These are phyloP conservation scores for Erucastrum elatum DNA, from an alignment of 345 rosid species.

Conservation along the genomic window DNA sequence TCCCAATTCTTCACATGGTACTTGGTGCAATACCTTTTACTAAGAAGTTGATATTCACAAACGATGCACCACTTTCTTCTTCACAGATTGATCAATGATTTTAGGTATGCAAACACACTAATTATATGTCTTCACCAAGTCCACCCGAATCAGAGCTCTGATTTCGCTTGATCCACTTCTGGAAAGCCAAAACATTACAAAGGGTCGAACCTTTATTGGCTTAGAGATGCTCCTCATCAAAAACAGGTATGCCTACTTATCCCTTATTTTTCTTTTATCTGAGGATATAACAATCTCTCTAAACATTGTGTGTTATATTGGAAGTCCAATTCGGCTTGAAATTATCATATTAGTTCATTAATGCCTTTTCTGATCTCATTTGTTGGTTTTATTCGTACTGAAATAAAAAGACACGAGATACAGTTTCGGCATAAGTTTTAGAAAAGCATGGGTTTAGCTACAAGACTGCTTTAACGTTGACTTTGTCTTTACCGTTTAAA, in stretches of 20 bases:
- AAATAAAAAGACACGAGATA: not conserved
- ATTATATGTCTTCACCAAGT: too few species aligned
- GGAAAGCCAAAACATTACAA: not conserved
- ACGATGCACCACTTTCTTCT: too few species aligned
- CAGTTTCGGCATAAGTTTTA: conserved; percentile 48
- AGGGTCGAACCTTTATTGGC: not conserved
- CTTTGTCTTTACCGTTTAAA: not conserved
- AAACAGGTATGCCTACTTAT: not conserved
- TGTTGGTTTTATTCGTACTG: too few species aligned
- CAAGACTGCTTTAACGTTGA: conserved; percentile 62
- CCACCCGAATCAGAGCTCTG: not conserved
- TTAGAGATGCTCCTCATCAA: not conserved
- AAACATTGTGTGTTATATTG: not conserved
- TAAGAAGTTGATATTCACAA: too few species aligned
- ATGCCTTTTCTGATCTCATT: not conserved
- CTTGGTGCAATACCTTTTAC: too few species aligned
- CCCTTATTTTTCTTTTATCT: not conserved
- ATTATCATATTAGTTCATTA: not conserved
- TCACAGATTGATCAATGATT: too few species aligned
- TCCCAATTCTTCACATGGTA: too few species aligned
- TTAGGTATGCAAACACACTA: too few species aligned
- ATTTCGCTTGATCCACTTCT: not conserved
- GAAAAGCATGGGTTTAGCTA: conserved; percentile 59
- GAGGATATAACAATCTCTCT: not conserved
- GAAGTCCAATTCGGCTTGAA: not conserved